These are phyloP conservation scores for Talaromyces amestolkiae DNA, from an alignment of 2,329 filamentous ascomycete species.

Conservation along the genomic window DNA sequence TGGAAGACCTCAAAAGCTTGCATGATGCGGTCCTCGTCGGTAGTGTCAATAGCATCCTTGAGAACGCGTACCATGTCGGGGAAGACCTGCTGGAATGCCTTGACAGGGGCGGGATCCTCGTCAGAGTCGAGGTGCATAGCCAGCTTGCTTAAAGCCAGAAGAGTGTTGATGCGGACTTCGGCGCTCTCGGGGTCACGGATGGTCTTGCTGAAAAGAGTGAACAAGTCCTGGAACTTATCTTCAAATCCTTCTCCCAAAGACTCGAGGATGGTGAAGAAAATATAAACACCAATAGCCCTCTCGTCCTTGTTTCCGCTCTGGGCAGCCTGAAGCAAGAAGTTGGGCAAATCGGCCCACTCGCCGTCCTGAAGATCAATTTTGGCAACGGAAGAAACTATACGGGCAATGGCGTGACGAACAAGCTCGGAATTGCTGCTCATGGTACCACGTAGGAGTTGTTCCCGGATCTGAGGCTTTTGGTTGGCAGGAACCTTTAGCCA, in stretches of 20 bases:
- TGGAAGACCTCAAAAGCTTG: constrained; percentile 96
- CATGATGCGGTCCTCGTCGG: constrained; percentile 83
- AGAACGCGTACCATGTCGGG: constrained; percentile 87
- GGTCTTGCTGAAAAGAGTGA: constrained; percentile 78
- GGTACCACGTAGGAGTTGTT: constrained; percentile 78
- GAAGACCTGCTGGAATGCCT: constrained; percentile 74
- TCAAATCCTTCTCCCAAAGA: constrained; percentile 80
- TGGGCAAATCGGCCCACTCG: constrained; percentile 78
- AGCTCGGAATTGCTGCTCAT: constrained; percentile 74
- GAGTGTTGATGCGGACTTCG: constrained; percentile 91
- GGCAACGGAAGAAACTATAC: constrained; percentile 83
- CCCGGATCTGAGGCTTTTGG: constrained; percentile 76
- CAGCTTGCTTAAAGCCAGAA: constrained; percentile 83
- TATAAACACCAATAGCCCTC: constrained; percentile 87
- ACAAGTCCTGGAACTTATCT: constrained; percentile 75
- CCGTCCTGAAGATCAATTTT: constrained; percentile 82
- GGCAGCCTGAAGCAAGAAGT: constrained; percentile 74
- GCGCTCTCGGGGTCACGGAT: constrained; percentile 87
- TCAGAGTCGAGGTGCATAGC: constrained; percentile 85
- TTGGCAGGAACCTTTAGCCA: constrained; percentile 72
- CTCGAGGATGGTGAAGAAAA: constrained; percentile 89
- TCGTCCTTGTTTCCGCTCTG: constrained; percentile 72
- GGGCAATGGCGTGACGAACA: constrained; percentile 80
- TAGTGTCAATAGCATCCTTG: constrained; percentile 74
- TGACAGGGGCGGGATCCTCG: constrained; percentile 71